A percentile compares a stretch with the other conserved stretches of the same genome.
These are phyloP conservation scores for Sclerotinia glacialis DNA, from an alignment of 2,329 filamentous ascomycete species.

Conservation along the genomic window DNA sequence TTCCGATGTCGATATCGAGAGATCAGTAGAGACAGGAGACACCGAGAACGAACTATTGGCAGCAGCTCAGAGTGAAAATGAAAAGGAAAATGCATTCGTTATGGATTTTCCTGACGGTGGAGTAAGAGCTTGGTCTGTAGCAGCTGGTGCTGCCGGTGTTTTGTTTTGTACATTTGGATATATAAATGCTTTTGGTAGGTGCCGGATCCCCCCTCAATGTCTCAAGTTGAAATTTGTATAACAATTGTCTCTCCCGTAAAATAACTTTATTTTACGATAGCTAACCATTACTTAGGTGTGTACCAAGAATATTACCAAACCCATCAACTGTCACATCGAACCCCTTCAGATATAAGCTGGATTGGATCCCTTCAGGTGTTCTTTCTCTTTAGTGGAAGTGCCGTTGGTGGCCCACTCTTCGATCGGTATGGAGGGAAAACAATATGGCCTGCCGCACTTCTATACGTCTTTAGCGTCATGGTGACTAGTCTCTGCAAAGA, in stretches of 20 bases:
- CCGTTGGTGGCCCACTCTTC: constrained; percentile 17
- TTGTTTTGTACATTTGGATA: constrained; percentile 49
- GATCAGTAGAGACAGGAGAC: not conserved
- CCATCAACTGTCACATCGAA: constrained; percentile 45
- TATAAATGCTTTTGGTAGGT: constrained; percentile 42
- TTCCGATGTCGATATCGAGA: constrained; percentile 1
- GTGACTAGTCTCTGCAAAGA: constrained; percentile 41
- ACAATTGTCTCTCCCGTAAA: not conserved
- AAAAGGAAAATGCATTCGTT: constrained; percentile 1
- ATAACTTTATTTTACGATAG: not conserved
- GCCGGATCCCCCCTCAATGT: not conserved
- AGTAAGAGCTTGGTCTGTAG: constrained; percentile 51
- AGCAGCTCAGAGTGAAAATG: not conserved
- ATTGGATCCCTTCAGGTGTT: constrained; percentile 15
- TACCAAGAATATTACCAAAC: constrained; percentile 57
- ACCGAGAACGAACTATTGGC: not conserved
- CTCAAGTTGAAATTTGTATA: constrained; percentile 3
- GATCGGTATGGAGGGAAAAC: constrained; percentile 51
- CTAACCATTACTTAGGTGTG: constrained; percentile 39
- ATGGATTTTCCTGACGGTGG: constrained; percentile 51
- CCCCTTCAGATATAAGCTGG: constrained; percentile 18
- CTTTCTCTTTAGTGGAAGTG: constrained; percentile 18
- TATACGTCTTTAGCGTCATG: constrained; percentile 36
- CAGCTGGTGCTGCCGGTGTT: constrained; percentile 46
- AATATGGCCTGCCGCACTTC: constrained; percentile 29